These are phyloP conservation scores for Puccinia hordei DNA, from an alignment of 1,284 basidiomycete genomes.

Conservation along the genomic window DNA sequence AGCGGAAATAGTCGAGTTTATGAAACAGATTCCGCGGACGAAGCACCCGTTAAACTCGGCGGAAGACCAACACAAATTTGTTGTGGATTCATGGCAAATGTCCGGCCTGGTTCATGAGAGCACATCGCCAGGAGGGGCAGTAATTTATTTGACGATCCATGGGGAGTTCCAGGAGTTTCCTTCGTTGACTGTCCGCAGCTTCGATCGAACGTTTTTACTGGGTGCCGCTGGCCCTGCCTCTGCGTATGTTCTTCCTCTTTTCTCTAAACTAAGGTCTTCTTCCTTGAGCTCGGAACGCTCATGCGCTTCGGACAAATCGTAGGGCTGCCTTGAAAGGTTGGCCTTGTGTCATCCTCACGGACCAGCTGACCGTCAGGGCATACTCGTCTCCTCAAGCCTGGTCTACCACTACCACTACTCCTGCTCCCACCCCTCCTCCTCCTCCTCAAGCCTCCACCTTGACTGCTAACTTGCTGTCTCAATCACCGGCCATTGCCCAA, in stretches of 20 bases:
- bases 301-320: constrained; percentile 47
- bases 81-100: constrained; percentile 76
- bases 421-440: not conserved
- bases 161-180: constrained; percentile 87
- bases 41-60: constrained; percentile 72
- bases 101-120: constrained; percentile 53
- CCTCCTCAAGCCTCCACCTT: not conserved
- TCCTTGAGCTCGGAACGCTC: not conserved
- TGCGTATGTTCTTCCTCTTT: constrained; percentile 64
- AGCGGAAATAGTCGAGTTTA: constrained; percentile 30
- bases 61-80: constrained; percentile 69
- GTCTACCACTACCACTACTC: constrained; percentile 4
- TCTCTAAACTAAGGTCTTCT: constrained; percentile 9
- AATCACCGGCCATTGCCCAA: not conserved
- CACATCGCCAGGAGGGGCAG: constrained; percentile 60
- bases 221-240: constrained; percentile 78
- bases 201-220: constrained; percentile 87
- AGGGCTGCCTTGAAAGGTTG: constrained; percentile 81
- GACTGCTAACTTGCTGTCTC: not conserved
- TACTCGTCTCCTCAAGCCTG: constrained; percentile 80
- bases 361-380: constrained; percentile 77
- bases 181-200: constrained; percentile 77
- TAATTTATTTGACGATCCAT: constrained; percentile 79
- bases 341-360: constrained; percentile 85
- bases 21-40: constrained; percentile 68